These are phyloP conservation scores for Colletotrichum destructivum DNA, from an alignment of 2,329 filamentous ascomycete genomes.

Conservation along the genomic window DNA sequence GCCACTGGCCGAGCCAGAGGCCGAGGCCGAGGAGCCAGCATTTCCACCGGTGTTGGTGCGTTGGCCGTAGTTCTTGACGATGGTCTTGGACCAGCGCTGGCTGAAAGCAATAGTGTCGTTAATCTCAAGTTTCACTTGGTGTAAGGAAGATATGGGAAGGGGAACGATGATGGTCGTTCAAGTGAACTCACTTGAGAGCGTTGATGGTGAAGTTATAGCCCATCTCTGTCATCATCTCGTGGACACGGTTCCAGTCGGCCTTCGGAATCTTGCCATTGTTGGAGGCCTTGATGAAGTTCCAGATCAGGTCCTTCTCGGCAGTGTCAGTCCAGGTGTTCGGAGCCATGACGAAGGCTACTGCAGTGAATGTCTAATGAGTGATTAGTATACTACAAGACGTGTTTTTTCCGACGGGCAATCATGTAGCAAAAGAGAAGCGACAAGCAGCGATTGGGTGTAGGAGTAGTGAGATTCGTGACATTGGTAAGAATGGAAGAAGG, in stretches of 20 bases:
- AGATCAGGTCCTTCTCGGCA: slow-evolving; percentile 57
- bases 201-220: slow-evolving; percentile 56
- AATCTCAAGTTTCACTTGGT: neutral
- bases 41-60: slow-evolving; percentile 43
- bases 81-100: slow-evolving; percentile 57
- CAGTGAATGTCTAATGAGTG: neutral
- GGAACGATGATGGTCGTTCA: neutral
- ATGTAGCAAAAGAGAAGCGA: neutral
- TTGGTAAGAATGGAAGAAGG: neutral
- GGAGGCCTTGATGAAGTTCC: slow-evolving; percentile 50
- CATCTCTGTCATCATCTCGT: slow-evolving; percentile 50
- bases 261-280: slow-evolving; percentile 47
- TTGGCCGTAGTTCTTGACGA: slow-evolving; percentile 54
- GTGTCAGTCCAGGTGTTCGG: slow-evolving; percentile 48
- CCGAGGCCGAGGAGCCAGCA: neutral
- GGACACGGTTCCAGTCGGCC: slow-evolving; percentile 53
- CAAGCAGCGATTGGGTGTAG: no score
- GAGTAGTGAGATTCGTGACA: neutral
- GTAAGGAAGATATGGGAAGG: neutral
- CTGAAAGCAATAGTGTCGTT: slow-evolving; percentile 44
- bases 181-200: slow-evolving; percentile 54
- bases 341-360: neutral
- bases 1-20: neutral
- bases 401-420: no score
- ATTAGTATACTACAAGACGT: neutral